Conservation (phyloP, 1,139 yeast genomes). For the Wickerhamomyces sp. region DNA sequence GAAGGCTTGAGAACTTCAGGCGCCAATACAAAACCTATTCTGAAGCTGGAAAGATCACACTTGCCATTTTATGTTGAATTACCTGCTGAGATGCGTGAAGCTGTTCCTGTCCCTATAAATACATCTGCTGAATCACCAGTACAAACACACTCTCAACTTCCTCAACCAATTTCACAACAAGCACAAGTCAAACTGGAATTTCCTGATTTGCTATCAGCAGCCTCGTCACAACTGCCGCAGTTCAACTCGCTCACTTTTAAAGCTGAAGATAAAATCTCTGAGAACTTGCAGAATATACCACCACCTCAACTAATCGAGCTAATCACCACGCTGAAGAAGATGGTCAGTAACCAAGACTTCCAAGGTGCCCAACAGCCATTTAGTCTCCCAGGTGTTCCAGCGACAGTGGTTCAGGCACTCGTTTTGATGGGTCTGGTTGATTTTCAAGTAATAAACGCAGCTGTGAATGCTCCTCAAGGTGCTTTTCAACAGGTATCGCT, state of each 20-base stretch:
- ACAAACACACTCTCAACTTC: not conserved
- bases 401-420: conserved; percentile 67
- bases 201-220: conserved; percentile 44
- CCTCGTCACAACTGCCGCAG: conserved; percentile 48
- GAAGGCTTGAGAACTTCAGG: conserved; percentile 47
- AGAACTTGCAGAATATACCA: conserved; percentile 54
- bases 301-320: conserved; percentile 68
- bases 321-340: conserved; percentile 55
- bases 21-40: conserved; percentile 36
- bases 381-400: conserved; percentile 53
- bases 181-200: conserved; percentile 20
- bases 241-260: conserved; percentile 40
- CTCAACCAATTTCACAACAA: not conserved
- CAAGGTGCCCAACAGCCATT: conserved; percentile 49
- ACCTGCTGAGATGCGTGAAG: conserved; percentile 43
- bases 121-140: conserved; percentile 3
- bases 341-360: conserved; percentile 41
- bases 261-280: conserved; percentile 38
- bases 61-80: conserved; percentile 53
- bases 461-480: conserved; percentile 24
- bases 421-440: conserved; percentile 75
- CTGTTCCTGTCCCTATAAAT: not conserved
- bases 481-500: conserved; percentile 7
- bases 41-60: conserved; percentile 38
- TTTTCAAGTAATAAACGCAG: conserved; percentile 52